Percentiles rank a stretch among this genome's conserved stretches.
phyloP scores from a whole-genome alignment of 441 rosid species.

The Viola pubescens region DNA sequence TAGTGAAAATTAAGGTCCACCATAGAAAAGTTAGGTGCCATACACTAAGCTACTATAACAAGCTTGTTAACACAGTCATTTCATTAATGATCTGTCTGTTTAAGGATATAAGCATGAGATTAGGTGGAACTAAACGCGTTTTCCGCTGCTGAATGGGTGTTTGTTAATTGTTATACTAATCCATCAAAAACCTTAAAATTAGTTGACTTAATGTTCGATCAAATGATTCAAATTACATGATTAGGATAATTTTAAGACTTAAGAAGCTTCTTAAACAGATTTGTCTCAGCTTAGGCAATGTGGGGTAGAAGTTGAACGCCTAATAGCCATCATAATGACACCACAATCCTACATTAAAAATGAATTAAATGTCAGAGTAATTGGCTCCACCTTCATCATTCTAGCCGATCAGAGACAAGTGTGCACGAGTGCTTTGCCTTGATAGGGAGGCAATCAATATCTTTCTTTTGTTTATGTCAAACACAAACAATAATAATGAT shows the following conservation, averaged over 20 bases:
- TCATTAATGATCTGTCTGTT: background rate
- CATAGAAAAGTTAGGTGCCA: background rate
- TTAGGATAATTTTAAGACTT: background rate
- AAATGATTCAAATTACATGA: background rate
- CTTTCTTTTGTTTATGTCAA: constrained; percentile 23
- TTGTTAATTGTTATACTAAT: constrained; percentile 6
- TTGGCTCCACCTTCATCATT: constrained; percentile 9
- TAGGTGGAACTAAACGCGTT: constrained; percentile 28
- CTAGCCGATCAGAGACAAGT: constrained; percentile 11
- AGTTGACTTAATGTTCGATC: background rate
- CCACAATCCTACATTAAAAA: no score
- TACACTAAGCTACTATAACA: background rate
- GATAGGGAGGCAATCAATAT: constrained; percentile 21
- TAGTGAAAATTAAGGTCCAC: no score
- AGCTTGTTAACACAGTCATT: background rate
- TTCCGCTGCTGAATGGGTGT: constrained; percentile 17
- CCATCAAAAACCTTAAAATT: background rate
- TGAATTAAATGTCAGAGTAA: background rate
- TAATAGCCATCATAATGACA: no score
- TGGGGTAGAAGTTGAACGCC: background rate
- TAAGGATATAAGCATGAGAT: constrained; percentile 13
- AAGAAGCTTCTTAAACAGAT: background rate
- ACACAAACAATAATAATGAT: constrained; percentile 15
- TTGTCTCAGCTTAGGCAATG: background rate
- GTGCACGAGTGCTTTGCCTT: constrained; percentile 26